Conservation (phyloP, 108 stramenopile species). For the Nannochloropsis gaditana region DNA sequence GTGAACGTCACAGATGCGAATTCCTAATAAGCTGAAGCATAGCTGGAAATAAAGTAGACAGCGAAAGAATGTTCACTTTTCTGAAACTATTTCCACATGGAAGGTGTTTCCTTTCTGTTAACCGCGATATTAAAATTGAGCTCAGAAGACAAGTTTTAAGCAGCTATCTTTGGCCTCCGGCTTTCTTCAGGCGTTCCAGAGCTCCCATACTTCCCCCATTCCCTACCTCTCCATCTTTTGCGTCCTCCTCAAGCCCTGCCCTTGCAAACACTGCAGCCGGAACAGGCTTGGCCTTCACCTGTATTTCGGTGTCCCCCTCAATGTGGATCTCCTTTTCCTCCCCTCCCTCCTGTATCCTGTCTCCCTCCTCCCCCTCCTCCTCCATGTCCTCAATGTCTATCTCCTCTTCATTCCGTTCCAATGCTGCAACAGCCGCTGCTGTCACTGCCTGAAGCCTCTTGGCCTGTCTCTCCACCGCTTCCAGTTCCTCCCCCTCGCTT, state of each 20-base stretch:
- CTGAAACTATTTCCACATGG: background rate
- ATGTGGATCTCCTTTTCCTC: background rate
- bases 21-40: background rate
- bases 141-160: background rate
- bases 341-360: background rate
- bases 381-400: slow-evolving; percentile 37
- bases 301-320: background rate
- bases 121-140: background rate
- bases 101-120: background rate
- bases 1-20: background rate
- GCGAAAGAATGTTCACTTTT: background rate
- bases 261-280: background rate
- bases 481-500: slow-evolving; percentile 63
- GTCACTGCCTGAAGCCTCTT: slow-evolving; percentile 36
- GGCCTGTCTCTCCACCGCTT: slow-evolving; percentile 75
- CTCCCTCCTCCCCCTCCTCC: background rate
- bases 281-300: background rate
- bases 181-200: background rate
- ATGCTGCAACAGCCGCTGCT: slow-evolving; percentile 24
- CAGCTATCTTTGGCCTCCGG: background rate
- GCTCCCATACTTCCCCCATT: background rate
- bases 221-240: background rate
- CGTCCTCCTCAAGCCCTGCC: background rate
- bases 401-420: slow-evolving; percentile 30
- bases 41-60: no score